Evolutionary conservation across 169 alveolate species (phyloP).

Genomic region (Cryptosporidium canis): DNA sequence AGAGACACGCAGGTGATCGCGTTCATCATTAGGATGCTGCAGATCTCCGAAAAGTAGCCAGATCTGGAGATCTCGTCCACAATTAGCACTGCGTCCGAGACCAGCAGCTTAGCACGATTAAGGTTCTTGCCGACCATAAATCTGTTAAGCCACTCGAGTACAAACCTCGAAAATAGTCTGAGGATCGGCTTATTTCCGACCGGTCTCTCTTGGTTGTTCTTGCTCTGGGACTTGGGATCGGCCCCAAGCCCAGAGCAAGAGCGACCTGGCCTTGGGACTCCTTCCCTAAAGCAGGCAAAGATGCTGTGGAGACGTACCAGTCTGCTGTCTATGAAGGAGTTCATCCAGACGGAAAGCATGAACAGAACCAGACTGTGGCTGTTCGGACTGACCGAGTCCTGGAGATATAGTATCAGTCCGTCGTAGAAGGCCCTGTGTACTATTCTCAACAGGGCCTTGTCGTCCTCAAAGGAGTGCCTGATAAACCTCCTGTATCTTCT

Average conservation of each 20-base stretch:
- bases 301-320: conserved; percentile 1
- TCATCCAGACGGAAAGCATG: conserved; percentile 31
- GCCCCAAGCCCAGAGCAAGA: no score
- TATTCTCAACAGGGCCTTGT: not conserved
- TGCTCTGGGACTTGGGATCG: no score
- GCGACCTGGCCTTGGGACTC: no score
- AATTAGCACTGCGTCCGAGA: not conserved
- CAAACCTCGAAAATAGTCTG: not conserved
- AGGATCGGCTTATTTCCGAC: not conserved
- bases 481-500: conserved; percentile 25
- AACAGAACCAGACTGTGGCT: not conserved
- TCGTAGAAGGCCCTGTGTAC: conserved; percentile 37
- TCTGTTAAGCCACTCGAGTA: not conserved
- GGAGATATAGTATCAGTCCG: conserved; percentile 35
- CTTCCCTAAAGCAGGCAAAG: not conserved
- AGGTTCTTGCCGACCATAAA: not conserved
- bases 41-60: not conserved
- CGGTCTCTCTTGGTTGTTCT: not conserved
- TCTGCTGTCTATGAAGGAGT: conserved; percentile 55
- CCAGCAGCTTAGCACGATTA: not conserved
- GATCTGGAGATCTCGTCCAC: not conserved
- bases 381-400: conserved; percentile 9
- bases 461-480: conserved; percentile 42
- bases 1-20: not conserved
- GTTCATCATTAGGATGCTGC: conserved; percentile 5